Percentiles rank a stretch among this genome's conserved stretches.
These are phyloP conservation scores for Pseudocercospora cruenta DNA, from an alignment of 2,329 filamentous ascomycete genomes.

Conservation along the genomic window DNA sequence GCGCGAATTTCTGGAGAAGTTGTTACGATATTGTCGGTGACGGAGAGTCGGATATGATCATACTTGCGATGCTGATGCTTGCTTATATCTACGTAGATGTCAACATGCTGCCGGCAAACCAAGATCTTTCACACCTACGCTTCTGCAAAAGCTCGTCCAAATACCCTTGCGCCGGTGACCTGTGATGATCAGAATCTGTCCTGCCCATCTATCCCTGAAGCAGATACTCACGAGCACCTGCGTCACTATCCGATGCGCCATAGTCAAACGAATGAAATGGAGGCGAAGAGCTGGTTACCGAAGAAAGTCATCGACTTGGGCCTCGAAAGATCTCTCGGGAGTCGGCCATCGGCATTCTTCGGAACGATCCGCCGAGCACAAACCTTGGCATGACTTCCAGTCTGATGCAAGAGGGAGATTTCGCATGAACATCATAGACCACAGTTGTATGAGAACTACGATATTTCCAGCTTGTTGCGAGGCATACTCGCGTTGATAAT, in stretches of 20 bases:
- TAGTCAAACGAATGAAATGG: constrained; percentile 17
- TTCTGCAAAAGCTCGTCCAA: constrained; percentile 89
- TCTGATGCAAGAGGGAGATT: neutral
- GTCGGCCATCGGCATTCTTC: constrained; percentile 1
- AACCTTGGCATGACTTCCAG: neutral
- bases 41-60: neutral
- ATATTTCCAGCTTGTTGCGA: neutral
- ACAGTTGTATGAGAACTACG: too few species aligned
- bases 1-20: constrained; percentile 58
- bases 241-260: constrained; percentile 91
- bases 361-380: neutral
- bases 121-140: constrained; percentile 50
- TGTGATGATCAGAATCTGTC: constrained; percentile 6
- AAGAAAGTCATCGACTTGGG: constrained; percentile 15
- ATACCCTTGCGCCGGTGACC: constrained; percentile 83
- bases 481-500: too few species aligned
- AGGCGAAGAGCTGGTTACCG: constrained; percentile 4
- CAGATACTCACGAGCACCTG: constrained; percentile 67
- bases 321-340: constrained; percentile 25
- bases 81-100: constrained; percentile 65
- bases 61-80: constrained; percentile 75
- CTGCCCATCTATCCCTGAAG: neutral
- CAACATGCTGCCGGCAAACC: neutral
- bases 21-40: constrained; percentile 2
- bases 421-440: too few species aligned